Conservation (phyloP, 169 alveolate genomes). For the Babesia divergens region DNA sequence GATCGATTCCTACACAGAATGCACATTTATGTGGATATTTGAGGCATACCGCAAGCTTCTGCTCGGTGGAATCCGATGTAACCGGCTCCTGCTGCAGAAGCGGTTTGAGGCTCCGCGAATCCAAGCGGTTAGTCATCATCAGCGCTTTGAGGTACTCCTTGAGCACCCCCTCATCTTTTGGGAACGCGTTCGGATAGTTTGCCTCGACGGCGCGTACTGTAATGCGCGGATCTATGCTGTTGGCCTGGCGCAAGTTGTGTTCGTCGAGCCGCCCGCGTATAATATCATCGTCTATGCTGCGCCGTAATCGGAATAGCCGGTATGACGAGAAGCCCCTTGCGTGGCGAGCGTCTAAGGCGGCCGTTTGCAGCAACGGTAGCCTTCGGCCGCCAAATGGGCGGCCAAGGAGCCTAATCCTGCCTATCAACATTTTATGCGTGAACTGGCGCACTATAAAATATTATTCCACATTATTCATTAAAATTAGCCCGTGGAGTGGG, state of each 20-base stretch:
- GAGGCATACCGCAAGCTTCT: background rate
- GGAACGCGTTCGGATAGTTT: background rate
- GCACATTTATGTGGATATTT: background rate
- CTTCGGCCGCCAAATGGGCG: background rate
- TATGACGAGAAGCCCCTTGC: conserved; percentile 11
- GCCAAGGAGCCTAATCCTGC: background rate
- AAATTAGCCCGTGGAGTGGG: too few species aligned
- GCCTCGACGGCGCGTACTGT: conserved; percentile 58
- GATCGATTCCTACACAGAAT: conserved; percentile 2
- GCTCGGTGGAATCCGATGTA: background rate
- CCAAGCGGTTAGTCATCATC: conserved; percentile 66
- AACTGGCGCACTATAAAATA: background rate
- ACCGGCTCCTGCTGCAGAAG: background rate
- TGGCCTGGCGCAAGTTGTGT: conserved; percentile 52
- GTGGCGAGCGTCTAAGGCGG: background rate
- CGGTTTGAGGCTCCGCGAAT: conserved; percentile 60
- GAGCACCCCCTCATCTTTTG: conserved; percentile 66
- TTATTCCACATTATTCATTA: background rate
- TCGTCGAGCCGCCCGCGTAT: conserved; percentile 25
- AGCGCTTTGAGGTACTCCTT: conserved; percentile 75
- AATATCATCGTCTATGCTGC: conserved; percentile 29
- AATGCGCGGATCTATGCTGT: conserved; percentile 46
- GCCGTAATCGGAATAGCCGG: conserved; percentile 27
- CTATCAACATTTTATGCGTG: background rate
- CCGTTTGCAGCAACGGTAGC: background rate